Evolutionary conservation across 768 basidiomycete genomes (phyloP).

Genomic region (Boletus bicolor): DNA sequence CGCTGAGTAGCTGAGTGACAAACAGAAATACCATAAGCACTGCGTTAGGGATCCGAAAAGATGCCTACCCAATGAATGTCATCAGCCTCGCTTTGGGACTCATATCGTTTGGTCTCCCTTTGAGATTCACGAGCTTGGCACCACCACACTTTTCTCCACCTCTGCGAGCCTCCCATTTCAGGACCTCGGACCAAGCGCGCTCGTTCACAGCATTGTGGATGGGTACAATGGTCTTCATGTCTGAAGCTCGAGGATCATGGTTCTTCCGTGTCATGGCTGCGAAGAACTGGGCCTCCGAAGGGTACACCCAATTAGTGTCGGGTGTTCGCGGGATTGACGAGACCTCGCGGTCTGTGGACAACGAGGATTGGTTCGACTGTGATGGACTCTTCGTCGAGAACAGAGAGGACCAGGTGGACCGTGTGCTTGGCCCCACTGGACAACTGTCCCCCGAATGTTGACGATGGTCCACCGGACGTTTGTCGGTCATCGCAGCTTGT

Average conservation of each 20-base stretch:
- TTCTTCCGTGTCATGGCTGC: constrained; percentile 96
- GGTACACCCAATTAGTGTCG: constrained; percentile 91
- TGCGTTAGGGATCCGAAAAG: background rate
- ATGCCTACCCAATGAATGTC: constrained; percentile 77
- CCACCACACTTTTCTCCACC: constrained; percentile 84
- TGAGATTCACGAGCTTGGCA: constrained; percentile 82
- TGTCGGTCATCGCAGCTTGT: constrained; percentile 26
- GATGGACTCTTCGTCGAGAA: constrained; percentile 17
- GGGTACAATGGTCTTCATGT: constrained; percentile 95
- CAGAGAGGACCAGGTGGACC: constrained; percentile 41
- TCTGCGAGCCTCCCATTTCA: constrained; percentile 78
- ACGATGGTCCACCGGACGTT: constrained; percentile 51
- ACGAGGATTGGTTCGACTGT: constrained; percentile 22
- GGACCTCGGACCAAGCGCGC: constrained; percentile 78
- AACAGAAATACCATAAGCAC: background rate
- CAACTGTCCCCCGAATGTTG: constrained; percentile 40
- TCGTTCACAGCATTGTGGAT: constrained; percentile 99
- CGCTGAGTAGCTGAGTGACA: constrained; percentile 66
- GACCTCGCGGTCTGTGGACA: constrained; percentile 73
- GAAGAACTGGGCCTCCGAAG: constrained; percentile 98
- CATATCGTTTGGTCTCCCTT: constrained; percentile 77
- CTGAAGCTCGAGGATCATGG: constrained; percentile 78
- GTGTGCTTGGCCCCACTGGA: constrained; percentile 62
- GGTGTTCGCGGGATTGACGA: constrained; percentile 82
- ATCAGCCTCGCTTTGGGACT: constrained; percentile 81